Conservation (phyloP, 2,329 filamentous ascomycete species). For the Alternaria metachromatica region DNA sequence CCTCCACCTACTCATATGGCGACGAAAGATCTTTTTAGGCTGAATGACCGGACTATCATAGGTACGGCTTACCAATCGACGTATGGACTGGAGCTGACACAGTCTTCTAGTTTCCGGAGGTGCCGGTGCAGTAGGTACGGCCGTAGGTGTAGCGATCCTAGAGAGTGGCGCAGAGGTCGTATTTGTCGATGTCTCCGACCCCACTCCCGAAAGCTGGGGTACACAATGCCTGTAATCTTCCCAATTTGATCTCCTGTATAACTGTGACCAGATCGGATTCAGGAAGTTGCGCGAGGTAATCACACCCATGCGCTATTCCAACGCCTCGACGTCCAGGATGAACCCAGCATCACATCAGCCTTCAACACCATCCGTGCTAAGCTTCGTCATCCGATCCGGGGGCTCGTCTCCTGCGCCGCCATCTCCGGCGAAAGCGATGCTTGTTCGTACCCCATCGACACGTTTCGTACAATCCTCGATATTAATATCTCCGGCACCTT, state of each 20-base stretch:
- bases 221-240: neutral
- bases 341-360: constrained; percentile 17
- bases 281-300: constrained; percentile 8
- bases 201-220: constrained; percentile 16
- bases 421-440: constrained; percentile 42
- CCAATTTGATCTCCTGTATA: neutral
- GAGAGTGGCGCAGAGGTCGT: constrained; percentile 37
- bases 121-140: constrained; percentile 32
- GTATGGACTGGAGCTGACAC: neutral
- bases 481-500: constrained; percentile 50
- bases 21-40: constrained; percentile 30
- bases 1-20: constrained; percentile 22
- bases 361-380: constrained; percentile 14
- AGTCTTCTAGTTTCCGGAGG: constrained; percentile 33
- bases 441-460: constrained; percentile 39
- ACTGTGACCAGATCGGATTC: neutral
- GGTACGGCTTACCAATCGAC: constrained; percentile 11
- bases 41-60: constrained; percentile 32
- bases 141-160: constrained; percentile 30
- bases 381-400: constrained; percentile 29
- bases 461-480: constrained; percentile 46
- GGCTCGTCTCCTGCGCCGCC: constrained; percentile 37
- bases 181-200: constrained; percentile 23
- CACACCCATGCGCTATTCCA: constrained; percentile 23
- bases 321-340: constrained; percentile 30